Conservation (phyloP, 805 yeast species). For the Spathaspora arborariae region DNA sequence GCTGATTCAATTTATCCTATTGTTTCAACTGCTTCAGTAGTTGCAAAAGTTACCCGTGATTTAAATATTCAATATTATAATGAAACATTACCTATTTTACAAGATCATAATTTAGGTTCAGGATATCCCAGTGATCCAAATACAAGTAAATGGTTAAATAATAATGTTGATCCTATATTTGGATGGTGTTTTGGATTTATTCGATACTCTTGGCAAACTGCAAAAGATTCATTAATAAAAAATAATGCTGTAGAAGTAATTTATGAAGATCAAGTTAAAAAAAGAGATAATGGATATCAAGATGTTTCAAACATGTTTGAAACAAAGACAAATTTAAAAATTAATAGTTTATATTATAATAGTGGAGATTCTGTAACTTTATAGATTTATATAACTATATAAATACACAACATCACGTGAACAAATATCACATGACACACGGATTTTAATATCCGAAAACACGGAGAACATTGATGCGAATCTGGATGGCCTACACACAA, state of each 20-base stretch:
- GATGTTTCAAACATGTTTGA: slow-evolving; percentile 22
- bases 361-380: slow-evolving; percentile 1
- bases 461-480: slow-evolving; percentile 19
- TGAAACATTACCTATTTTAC: slow-evolving; percentile 22
- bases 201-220: slow-evolving; percentile 93
- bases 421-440: background rate
- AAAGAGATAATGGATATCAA: slow-evolving; percentile 25
- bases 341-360: slow-evolving; percentile 8
- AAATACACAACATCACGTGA: background rate
- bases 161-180: slow-evolving; percentile 62
- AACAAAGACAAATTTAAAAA: slow-evolving; percentile 1
- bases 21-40: slow-evolving; percentile 91
- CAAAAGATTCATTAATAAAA: slow-evolving; percentile 63
- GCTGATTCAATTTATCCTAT: slow-evolving; percentile 92
- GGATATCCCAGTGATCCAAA: slow-evolving; percentile 95
- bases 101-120: slow-evolving; percentile 59
- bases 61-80: slow-evolving; percentile 41
- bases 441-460: background rate
- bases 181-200: slow-evolving; percentile 80
- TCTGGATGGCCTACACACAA: background rate
- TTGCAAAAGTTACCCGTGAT: slow-evolving; percentile 96
- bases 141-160: slow-evolving; percentile 72
- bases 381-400: background rate
- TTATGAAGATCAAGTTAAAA: slow-evolving; percentile 53
- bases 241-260: slow-evolving; percentile 51